Evolutionary conservation across 345 rosid species (phyloP).

Genomic region (Conringia planisiliqua): DNA sequence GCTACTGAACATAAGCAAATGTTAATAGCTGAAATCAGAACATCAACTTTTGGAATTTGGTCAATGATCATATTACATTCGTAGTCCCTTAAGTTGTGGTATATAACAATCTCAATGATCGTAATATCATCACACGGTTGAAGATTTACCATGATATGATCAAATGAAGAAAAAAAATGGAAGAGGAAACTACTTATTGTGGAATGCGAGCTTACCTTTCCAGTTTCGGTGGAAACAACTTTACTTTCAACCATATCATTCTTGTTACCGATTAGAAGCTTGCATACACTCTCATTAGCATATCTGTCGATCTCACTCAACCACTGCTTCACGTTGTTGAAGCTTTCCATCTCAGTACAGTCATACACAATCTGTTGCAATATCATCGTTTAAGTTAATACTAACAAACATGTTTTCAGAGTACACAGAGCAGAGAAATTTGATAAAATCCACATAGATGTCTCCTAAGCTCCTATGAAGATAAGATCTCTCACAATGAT

Average conservation of each 20-base stretch:
- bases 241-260: constrained; percentile 76
- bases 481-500: constrained; percentile 57
- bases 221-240: constrained; percentile 81
- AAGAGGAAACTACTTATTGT: neutral
- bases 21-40: neutral
- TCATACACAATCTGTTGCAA: constrained; percentile 71
- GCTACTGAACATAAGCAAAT: neutral
- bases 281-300: constrained; percentile 90
- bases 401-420: neutral
- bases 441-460: neutral
- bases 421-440: neutral
- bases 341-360: constrained; percentile 88
- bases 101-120: neutral
- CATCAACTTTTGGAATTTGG: neutral
- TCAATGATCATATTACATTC: neutral
- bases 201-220: constrained; percentile 46
- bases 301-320: constrained; percentile 78
- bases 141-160: neutral
- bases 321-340: constrained; percentile 91
- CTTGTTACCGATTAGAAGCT: constrained; percentile 79
- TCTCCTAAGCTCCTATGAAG: no score
- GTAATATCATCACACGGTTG: neutral
- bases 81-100: neutral
- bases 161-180: neutral
- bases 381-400: neutral